Conservation (phyloP, 2,329 filamentous ascomycete genomes). For the Sodiomyces alkalinus region DNA sequence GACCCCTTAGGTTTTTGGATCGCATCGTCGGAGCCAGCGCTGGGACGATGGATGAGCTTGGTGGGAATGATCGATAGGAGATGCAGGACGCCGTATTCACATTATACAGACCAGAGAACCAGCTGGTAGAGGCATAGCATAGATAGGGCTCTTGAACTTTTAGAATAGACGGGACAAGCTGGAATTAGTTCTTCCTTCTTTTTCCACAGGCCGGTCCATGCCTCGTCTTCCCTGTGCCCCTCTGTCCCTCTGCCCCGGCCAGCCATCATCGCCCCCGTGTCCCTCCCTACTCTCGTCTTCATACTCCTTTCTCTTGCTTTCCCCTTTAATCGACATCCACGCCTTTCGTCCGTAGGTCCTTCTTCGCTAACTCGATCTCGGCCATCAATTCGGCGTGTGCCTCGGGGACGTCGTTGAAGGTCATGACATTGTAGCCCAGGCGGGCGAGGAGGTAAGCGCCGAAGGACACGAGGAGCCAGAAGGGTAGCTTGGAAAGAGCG, state of each 20-base stretch:
- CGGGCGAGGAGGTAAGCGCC: constrained; percentile 85
- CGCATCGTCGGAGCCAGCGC: too few relatives aligned
- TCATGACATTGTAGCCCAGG: constrained; percentile 83
- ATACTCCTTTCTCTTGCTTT: neutral
- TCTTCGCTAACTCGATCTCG: constrained; percentile 66
- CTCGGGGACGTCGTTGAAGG: constrained; percentile 89
- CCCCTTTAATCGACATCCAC: constrained; percentile 56
- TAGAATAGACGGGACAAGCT: too few relatives aligned
- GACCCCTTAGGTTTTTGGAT: too few relatives aligned
- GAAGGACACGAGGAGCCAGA: constrained; percentile 84
- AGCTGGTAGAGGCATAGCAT: too few relatives aligned
- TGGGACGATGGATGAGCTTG: too few relatives aligned
- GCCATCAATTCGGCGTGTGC: constrained; percentile 79
- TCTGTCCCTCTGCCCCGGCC: neutral
- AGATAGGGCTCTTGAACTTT: too few relatives aligned
- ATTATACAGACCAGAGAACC: too few relatives aligned
- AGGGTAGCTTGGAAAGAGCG: constrained; percentile 52
- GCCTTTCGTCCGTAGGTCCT: constrained; percentile 56
- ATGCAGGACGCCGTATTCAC: too few relatives aligned
- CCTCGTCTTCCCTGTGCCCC: too few relatives aligned
- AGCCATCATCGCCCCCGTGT: neutral
- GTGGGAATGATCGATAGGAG: too few relatives aligned
- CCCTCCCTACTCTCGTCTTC: neutral
- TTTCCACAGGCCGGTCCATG: too few relatives aligned
- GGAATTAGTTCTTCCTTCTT: too few relatives aligned